Conservation (phyloP, 1,139 yeast species). For the Blastobotrys capitulatus region DNA sequence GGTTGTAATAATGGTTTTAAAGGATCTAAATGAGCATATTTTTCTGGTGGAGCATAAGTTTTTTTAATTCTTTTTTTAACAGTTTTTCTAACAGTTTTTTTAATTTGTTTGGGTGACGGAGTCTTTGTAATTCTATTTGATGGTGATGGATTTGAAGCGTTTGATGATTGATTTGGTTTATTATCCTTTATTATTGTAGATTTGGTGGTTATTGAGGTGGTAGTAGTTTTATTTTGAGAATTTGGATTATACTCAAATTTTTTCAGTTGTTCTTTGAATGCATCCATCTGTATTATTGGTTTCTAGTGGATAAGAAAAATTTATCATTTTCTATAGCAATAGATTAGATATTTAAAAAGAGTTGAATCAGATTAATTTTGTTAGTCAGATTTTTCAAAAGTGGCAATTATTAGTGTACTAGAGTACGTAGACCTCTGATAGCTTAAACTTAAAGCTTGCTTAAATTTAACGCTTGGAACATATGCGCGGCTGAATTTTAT, state of each 20-base stretch:
- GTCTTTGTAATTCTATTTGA: not conserved
- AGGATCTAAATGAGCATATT: constrained; percentile 29
- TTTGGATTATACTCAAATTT: constrained; percentile 1
- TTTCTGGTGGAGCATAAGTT: constrained; percentile 22
- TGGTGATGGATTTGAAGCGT: too few species aligned
- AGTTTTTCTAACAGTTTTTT: not conserved
- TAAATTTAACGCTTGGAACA: too few species aligned
- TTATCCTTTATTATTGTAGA: not conserved
- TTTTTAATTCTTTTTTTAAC: constrained; percentile 5
- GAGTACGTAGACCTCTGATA: too few species aligned
- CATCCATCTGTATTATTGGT: too few species aligned
- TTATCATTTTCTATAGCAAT: too few species aligned
- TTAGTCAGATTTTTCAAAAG: too few species aligned
- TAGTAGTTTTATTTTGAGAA: not conserved
- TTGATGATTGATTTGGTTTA: not conserved
- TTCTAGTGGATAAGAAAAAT: too few species aligned
- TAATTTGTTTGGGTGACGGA: not conserved
- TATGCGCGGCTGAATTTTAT: too few species aligned
- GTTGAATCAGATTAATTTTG: too few species aligned
- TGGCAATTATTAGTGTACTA: too few species aligned
- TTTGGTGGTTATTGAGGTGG: not conserved
- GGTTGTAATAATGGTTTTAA: constrained; percentile 36
- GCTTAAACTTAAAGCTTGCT: too few species aligned
- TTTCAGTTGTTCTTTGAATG: not conserved
- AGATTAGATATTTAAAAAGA: too few species aligned